These are phyloP conservation scores for Populus davidiana DNA, from an alignment of 345 rosid species.

Conservation along the genomic window DNA sequence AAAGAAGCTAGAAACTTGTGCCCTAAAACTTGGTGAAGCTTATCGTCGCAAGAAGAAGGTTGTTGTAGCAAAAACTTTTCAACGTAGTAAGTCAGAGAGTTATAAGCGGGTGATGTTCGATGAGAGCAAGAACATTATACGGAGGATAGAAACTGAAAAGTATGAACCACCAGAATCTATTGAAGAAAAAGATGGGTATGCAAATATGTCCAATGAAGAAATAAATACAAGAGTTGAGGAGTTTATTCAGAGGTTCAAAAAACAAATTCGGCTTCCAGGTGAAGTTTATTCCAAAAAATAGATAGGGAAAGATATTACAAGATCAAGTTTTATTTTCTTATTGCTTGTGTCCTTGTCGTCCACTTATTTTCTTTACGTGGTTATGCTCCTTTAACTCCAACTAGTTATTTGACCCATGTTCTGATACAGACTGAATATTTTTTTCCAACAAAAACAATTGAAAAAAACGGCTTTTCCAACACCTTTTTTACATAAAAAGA, in stretches of 20 bases:
- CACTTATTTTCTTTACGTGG: not conserved
- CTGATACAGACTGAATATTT: too few species aligned
- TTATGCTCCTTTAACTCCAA: not conserved
- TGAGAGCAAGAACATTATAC: conserved; percentile 31
- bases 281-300: not conserved
- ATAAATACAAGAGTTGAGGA: conserved; percentile 69
- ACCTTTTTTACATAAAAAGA: too few species aligned
- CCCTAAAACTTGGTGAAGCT: conserved; percentile 4
- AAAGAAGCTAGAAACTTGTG: not conserved
- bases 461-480: too few species aligned
- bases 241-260: conserved; percentile 57
- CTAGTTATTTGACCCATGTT: too few species aligned
- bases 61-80: conserved; percentile 12
- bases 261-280: conserved; percentile 53
- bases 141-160: conserved; percentile 2
- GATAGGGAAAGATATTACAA: not conserved
- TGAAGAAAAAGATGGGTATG: conserved; percentile 49
- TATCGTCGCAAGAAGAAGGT: conserved; percentile 5
- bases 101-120: conserved; percentile 23
- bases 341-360: not conserved
- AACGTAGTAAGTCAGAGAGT: conserved; percentile 42
- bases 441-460: too few species aligned
- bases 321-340: not conserved
- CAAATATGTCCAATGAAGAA: conserved; percentile 70
- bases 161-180: not conserved